Percentiles rank a stretch among this genome's conserved stretches.
Evolutionary conservation across 306 rosid species (phyloP).

Genomic region (Citrullus colocynthis): DNA sequence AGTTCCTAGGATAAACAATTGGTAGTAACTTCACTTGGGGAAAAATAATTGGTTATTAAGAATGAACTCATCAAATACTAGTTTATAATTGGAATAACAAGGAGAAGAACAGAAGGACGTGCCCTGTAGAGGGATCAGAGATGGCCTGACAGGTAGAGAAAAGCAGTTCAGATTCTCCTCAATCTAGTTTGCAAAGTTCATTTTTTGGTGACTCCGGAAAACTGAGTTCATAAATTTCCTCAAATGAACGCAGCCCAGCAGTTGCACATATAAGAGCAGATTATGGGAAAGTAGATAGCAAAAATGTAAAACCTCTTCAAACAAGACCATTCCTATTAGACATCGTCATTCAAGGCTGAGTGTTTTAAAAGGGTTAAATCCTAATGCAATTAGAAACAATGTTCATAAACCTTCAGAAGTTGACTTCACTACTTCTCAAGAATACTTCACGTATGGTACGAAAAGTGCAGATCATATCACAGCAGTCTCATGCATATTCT

Average conservation of each 20-base stretch:
- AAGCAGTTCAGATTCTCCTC: not conserved
- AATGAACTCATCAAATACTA: not conserved
- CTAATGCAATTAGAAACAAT: not conserved
- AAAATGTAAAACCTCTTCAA: not conserved
- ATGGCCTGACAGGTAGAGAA: not conserved
- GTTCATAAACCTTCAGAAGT: not conserved
- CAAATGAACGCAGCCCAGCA: not conserved
- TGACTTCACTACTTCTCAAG: not conserved
- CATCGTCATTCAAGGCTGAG: not conserved
- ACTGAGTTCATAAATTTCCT: not conserved
- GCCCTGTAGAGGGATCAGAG: not conserved
- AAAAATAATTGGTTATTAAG: not conserved
- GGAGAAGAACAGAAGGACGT: not conserved
- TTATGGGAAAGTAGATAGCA: not conserved
- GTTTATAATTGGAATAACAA: not conserved
- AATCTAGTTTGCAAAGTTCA: too few relatives aligned
- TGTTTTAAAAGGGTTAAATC: not conserved
- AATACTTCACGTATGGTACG: not conserved
- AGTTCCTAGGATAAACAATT: not conserved
- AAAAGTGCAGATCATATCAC: not conserved
- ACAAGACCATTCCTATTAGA: not conserved
- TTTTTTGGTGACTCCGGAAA: too few relatives aligned
- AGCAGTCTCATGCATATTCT: not conserved
- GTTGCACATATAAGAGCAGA: not conserved
- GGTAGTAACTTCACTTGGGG: not conserved